These are phyloP conservation scores for Teunomyces barrocoloradensis DNA, from an alignment of 805 yeast genomes.

Conservation along the genomic window DNA sequence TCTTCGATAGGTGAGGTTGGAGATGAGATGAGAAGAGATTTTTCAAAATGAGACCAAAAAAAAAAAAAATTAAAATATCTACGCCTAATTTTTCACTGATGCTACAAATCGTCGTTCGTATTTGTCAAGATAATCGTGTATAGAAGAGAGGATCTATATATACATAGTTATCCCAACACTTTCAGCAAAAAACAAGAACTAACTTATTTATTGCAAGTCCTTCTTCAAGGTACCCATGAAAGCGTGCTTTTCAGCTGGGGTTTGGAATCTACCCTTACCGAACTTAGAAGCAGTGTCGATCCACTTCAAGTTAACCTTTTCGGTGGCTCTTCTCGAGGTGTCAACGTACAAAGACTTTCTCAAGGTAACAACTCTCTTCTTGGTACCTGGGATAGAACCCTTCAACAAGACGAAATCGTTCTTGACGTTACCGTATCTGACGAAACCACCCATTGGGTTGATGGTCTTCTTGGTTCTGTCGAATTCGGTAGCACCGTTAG, in stretches of 20 bases:
- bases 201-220: conserved; percentile 62
- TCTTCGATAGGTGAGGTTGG: conserved; percentile 20
- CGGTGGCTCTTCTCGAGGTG: conserved; percentile 97
- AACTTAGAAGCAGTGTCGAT: conserved; percentile 99
- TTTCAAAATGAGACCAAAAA: not conserved
- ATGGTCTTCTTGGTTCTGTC: conserved; percentile 99
- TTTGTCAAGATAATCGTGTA: not conserved
- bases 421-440: conserved; percentile 96
- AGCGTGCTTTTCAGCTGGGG: conserved; percentile 99
- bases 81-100: not conserved
- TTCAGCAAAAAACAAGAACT: not conserved
- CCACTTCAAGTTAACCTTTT: conserved; percentile 97
- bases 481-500: conserved; percentile 92
- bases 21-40: conserved; percentile 4
- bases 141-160: not conserved
- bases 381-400: conserved; percentile 99
- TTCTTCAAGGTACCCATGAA: conserved; percentile 99
- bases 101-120: not conserved
- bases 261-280: conserved; percentile 99
- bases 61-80: not conserved
- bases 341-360: conserved; percentile 98
- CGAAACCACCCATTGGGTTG: conserved; percentile 99
- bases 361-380: conserved; percentile 98
- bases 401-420: conserved; percentile 96
- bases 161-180: not conserved